Evolutionary conservation across 2,329 filamentous ascomycete genomes (phyloP), one percentile per base, ranked within the genome.

Genomic region (Calonectria pseudoreteaudii): DNA sequence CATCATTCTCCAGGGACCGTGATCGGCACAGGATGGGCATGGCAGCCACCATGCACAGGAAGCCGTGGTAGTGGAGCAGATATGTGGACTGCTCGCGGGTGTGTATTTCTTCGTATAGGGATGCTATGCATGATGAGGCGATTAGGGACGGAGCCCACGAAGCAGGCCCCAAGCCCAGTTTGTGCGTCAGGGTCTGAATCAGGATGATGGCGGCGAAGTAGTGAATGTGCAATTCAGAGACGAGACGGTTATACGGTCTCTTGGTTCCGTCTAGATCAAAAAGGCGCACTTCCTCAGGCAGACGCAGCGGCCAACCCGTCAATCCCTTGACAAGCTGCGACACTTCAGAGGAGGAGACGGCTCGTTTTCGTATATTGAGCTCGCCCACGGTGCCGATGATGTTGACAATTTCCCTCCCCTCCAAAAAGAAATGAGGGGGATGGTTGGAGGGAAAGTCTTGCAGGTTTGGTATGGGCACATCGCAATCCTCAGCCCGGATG

Each of bases 81-180:
- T 65, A 50, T 2, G n/a, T 28, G 3, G 70, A 18, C n/a, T 72
- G 53, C 31, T 72, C 70, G n/a, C 70, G 34, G 14, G 41, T 58
- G 38, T 69, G 34, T 18, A 70, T 72, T 31, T 72, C 70, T 14
- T 72, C 70, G 11, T 72, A 72, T 0, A 72, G 70, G 7, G 47
- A 34, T 8, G 66, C 70, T 6, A 70, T 70, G 47, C 70, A 72
- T 3, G 38, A 65, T 2, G 70, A 30, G 2, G 70, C 70, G 3
- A 50, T n/a, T 31, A 72, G 49, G 8, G 70, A 56, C 10, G 66
- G 44, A 3, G 56, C 26, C 20, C 66, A 53, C 11, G 49, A 53
- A 10, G 23, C 20, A n/a, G 53, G 68, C n/a, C n/a, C 53, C 5
- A 11, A 8, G 13, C 31, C 23, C 11, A 28, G 16, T 4, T 36